Evolutionary conservation across 768 basidiomycete genomes (phyloP).

Genomic region (Trametes punicea): DNA sequence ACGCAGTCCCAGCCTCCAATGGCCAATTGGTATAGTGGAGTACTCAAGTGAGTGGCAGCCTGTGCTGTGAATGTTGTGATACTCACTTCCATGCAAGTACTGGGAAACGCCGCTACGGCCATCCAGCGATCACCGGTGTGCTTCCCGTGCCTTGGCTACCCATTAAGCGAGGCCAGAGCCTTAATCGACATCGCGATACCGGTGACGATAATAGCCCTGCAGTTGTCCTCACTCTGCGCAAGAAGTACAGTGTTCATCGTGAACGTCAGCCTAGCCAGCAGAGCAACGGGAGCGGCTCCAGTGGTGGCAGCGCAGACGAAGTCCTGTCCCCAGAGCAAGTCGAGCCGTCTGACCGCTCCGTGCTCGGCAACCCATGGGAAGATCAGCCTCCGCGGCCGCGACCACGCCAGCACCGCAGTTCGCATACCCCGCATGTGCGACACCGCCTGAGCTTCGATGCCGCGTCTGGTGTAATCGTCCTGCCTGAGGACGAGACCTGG

Average conservation of each 20-base stretch:
- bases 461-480: slow-evolving; percentile 83
- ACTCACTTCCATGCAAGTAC: slow-evolving; percentile 50
- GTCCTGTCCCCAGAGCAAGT: neutral
- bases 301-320: neutral
- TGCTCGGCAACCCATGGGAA: slow-evolving; percentile 61
- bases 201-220: slow-evolving; percentile 51
- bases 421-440: slow-evolving; percentile 28
- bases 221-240: slow-evolving; percentile 79
- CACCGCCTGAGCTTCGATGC: slow-evolving; percentile 82
- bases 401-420: slow-evolving; percentile 16
- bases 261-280: slow-evolving; percentile 9
- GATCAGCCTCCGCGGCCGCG: slow-evolving; percentile 34
- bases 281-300: slow-evolving; percentile 6
- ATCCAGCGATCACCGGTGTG: slow-evolving; percentile 91
- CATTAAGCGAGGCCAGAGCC: slow-evolving; percentile 55
- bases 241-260: slow-evolving; percentile 54
- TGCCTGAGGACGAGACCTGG: slow-evolving; percentile 73
- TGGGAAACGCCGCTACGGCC: slow-evolving; percentile 92
- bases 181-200: slow-evolving; percentile 33
- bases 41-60: slow-evolving; percentile 65
- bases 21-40: slow-evolving; percentile 91
- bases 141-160: slow-evolving; percentile 95
- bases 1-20: slow-evolving; percentile 90
- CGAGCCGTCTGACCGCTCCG: slow-evolving; percentile 14
- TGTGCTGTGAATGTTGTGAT: neutral